Percentiles rank a stretch among this genome's conserved stretches.
phyloP scores from a whole-genome alignment of 805 yeast genomes.

The Blastobotrys peoriensis region DNA sequence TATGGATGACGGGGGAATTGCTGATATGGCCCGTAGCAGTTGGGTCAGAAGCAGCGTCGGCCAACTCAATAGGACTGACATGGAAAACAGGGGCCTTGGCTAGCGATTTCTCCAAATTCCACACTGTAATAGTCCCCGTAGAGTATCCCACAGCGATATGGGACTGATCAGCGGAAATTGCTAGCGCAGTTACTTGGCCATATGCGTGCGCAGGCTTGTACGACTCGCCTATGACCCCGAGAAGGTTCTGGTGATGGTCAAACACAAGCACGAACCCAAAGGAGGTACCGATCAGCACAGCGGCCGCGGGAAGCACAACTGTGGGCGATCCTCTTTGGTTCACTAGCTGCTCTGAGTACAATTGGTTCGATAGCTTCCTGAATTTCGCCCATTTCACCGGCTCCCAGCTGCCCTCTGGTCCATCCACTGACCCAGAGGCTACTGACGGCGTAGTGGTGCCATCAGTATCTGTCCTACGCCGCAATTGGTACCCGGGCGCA shows the following conservation, averaged over 20 bases:
- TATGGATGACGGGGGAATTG: conserved; percentile 36
- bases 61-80: background rate
- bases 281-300: conserved; percentile 57
- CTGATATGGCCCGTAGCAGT: conserved; percentile 32
- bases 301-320: conserved; percentile 31
- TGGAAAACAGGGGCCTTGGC: conserved; percentile 3
- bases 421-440: background rate
- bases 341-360: conserved; percentile 32
- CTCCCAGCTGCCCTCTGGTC: conserved; percentile 12
- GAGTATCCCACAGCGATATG: conserved; percentile 63
- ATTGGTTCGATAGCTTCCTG: conserved; percentile 32
- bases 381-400: conserved; percentile 36
- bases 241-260: conserved; percentile 58
- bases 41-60: conserved; percentile 32
- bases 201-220: conserved; percentile 28
- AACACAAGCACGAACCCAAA: conserved; percentile 62
- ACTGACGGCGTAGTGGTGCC: background rate
- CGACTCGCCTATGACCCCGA: conserved; percentile 36
- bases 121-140: conserved; percentile 58
- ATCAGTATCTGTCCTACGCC: background rate
- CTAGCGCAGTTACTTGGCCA: conserved; percentile 50
- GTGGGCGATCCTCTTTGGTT: conserved; percentile 48
- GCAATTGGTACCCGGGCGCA: no score
- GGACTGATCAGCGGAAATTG: conserved; percentile 63
- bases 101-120: conserved; percentile 48